Conservation (phyloP, 2,329 filamentous ascomycete species). For the Beauveria australis region DNA sequence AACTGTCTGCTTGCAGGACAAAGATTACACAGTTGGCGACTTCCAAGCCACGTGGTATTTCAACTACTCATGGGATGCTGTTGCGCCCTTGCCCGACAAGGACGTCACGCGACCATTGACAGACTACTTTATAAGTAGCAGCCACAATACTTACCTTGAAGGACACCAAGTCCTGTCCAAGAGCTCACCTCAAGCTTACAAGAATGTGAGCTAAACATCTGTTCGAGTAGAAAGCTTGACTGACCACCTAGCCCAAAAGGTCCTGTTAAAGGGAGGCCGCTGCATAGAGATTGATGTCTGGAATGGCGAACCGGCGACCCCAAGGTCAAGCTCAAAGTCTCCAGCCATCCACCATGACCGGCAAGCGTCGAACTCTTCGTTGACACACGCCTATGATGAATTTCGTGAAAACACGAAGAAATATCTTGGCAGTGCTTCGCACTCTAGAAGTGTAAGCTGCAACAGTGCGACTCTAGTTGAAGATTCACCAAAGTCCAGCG, state of each 20-base stretch:
- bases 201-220: conserved; percentile 44
- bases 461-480: conserved; percentile 24
- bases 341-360: conserved; percentile 36
- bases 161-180: conserved; percentile 78
- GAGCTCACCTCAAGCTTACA: conserved; percentile 71
- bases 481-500: conserved; percentile 24
- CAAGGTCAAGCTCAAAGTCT: conserved; percentile 27
- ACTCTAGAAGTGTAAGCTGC: conserved; percentile 33
- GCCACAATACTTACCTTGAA: conserved; percentile 87
- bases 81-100: conserved; percentile 36
- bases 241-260: conserved; percentile 32
- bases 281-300: conserved; percentile 95
- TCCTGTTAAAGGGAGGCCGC: conserved; percentile 68
- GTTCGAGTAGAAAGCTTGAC: background rate
- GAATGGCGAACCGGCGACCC: conserved; percentile 55
- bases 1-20: conserved; percentile 26
- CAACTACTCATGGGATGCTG: conserved; percentile 35
- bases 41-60: conserved; percentile 43
- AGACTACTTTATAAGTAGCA: conserved; percentile 91
- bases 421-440: conserved; percentile 24
- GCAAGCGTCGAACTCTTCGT: conserved; percentile 37
- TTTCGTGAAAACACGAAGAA: conserved; percentile 18
- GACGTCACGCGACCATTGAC: conserved; percentile 64
- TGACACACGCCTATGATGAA: conserved; percentile 28
- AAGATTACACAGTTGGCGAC: conserved; percentile 37